Percentiles rank a stretch among this genome's conserved stretches.
These are phyloP conservation scores for Perilla frutescens DNA, from an alignment of 257 asterid genomes.

Conservation along the genomic window DNA sequence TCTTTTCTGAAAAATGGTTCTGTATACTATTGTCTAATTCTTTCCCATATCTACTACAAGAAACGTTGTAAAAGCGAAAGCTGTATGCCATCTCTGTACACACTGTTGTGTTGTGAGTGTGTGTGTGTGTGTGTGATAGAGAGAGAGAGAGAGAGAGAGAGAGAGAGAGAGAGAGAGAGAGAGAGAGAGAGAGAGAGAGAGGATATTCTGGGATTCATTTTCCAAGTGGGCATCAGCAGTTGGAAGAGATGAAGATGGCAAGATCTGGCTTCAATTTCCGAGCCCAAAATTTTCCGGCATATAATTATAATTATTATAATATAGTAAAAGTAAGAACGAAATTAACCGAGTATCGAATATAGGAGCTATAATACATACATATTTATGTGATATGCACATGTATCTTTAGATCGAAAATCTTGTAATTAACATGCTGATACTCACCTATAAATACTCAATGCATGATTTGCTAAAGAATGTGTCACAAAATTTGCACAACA, in stretches of 20 bases:
- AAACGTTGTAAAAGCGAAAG: constrained; percentile 46
- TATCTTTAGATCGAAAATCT: too few relatives aligned
- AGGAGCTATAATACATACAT: too few relatives aligned
- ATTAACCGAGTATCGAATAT: neutral
- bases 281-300: constrained; percentile 34
- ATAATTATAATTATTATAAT: too few relatives aligned
- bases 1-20: neutral
- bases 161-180: neutral
- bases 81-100: constrained; percentile 36
- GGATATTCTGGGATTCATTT: constrained; percentile 28
- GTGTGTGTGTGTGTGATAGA: neutral
- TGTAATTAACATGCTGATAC: too few relatives aligned
- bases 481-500: too few relatives aligned
- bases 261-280: constrained; percentile 50
- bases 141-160: neutral
- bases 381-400: too few relatives aligned
- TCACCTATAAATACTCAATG: too few relatives aligned
- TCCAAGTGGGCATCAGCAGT: constrained; percentile 27
- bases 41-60: neutral
- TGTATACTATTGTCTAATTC: neutral
- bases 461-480: too few relatives aligned
- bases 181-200: too few relatives aligned
- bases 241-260: constrained; percentile 24
- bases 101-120: neutral
- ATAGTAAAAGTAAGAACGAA: neutral